Evolutionary conservation across 306 rosid species (phyloP), one percentile per base, ranked within the genome.

Genomic region (Ormosia semicastrata): DNA sequence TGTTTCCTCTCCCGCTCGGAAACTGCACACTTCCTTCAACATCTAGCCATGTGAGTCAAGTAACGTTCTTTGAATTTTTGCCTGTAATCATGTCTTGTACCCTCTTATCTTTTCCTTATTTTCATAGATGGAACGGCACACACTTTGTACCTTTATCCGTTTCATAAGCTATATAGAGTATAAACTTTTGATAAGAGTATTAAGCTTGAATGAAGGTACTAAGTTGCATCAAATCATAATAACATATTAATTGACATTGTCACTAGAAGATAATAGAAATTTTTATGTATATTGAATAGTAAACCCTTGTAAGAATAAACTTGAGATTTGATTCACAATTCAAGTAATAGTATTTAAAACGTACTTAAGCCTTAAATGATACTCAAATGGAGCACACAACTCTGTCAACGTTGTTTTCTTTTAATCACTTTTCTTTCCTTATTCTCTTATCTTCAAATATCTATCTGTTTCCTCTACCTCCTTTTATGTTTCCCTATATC

Each of bases 41-140:
- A 6, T 81, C 95, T 52, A 71, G 79, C 85, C 86, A 82, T 46
- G 96, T 92, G 87, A 91, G 89, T 85, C 58, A 29, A 71, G 8
- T 62, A 37, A 62, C 0, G 14, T 30, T 54, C 52, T 73, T 36
- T 66, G 14, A 7, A 34, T 9, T 62, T 44, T 50, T 67, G 39
- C 17, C 53, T 64, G 5, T 50, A 13, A 59, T 49, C 66, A 56
- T 57, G 29, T 67, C 33, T 15, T 52, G 40, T 66, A 41, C 6
- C 63, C 3, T 77, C 7, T 46, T 66, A 17, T 81, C 13, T 74
- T 14, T 68, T 32, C 34, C 40, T 67, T 69, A 13, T 57, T 43
- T 75, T 82, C 65, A 39, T 46, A 37, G 57, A 57, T 67, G 11
- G 72, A 76, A 58, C 11, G 6, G 2, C 60, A 44, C 44, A 18